Evolutionary conservation across 2,329 filamentous ascomycete species (phyloP), one percentile per base, ranked within the genome.

Genomic region (Karstenula rhodostoma): DNA sequence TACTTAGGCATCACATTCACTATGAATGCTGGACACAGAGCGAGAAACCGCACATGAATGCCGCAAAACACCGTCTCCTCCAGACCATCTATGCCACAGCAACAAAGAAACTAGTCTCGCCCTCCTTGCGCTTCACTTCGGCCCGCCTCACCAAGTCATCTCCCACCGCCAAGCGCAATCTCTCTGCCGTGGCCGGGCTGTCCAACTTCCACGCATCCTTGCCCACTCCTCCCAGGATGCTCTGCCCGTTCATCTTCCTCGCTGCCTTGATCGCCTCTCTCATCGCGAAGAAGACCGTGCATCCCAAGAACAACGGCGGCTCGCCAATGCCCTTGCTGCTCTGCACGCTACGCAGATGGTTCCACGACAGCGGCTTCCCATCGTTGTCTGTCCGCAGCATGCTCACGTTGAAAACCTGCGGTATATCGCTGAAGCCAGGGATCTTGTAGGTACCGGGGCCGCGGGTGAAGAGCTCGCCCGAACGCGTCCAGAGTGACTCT

Each of bases 351-450:
- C 92, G 84, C 55, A 96, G 81, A 69, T 95, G 89, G 77, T 93
- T 88, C 93, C 93, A 96, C 70, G 89, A 87, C 5, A 96, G 47
- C 2, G 71, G 70, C 1, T 73, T 76, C 0, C 76, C 76, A 1
- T 75, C 68, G 48, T 70, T 73, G 47, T 78, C 92, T 51, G 87
- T 89, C 74, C 95, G 94, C 64, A 96, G 85, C 70, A 96, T 82
- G 33, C 84, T 87, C 15, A 94, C 90, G 75, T 95, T 94, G 82
- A 96, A 93, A 46, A 87, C 83, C 73, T 96, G 92, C 4, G 93
- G 93, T 19, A 96, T 92, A 73, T 96, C 92, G 51, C 90, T 84
- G 83, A 96, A 96, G 0, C 92, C 92, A 0, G 93, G 93, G 71
- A 96, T 95, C 81, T 96, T 95, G 81, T 95, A 95, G 1, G 90